Conservation (phyloP, 75 land plant species). For the Isoetes taiwanensis region DNA sequence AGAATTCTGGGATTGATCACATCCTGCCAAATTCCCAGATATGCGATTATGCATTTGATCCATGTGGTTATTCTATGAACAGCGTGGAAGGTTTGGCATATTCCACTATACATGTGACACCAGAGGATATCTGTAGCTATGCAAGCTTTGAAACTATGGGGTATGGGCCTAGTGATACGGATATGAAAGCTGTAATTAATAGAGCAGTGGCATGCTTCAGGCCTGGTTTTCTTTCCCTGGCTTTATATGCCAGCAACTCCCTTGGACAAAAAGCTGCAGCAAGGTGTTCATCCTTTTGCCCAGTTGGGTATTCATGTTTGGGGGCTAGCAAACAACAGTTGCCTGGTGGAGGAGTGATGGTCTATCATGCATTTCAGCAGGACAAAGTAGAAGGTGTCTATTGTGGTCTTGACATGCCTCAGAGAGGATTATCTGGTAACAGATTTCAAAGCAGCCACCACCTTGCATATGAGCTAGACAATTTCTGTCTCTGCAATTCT, state of each 20-base stretch:
- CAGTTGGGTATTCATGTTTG: constrained; percentile 24
- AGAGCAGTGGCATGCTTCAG: constrained; percentile 43
- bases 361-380: constrained; percentile 32
- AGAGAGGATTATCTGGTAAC: too few relatives aligned
- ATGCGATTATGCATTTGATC: constrained; percentile 54
- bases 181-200: constrained; percentile 24
- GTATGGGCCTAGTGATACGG: constrained; percentile 4
- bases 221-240: constrained; percentile 47
- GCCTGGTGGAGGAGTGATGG: constrained; percentile 21
- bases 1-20: neutral
- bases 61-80: constrained; percentile 77
- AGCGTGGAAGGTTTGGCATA: constrained; percentile 34
- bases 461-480: too few relatives aligned
- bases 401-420: too few relatives aligned
- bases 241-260: constrained; percentile 26
- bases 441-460: too few relatives aligned
- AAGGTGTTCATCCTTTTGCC: constrained; percentile 12
- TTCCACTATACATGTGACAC: constrained; percentile 64
- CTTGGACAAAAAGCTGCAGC: constrained; percentile 4
- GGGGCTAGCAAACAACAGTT: constrained; percentile 25
- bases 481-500: too few relatives aligned
- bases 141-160: constrained; percentile 53
- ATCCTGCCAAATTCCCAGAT: constrained; percentile 17
- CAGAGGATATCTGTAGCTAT: constrained; percentile 61
- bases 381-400: too few relatives aligned